phyloP scores from a whole-genome alignment of 1,139 yeast species.

The Candida buenavistaensis region DNA sequence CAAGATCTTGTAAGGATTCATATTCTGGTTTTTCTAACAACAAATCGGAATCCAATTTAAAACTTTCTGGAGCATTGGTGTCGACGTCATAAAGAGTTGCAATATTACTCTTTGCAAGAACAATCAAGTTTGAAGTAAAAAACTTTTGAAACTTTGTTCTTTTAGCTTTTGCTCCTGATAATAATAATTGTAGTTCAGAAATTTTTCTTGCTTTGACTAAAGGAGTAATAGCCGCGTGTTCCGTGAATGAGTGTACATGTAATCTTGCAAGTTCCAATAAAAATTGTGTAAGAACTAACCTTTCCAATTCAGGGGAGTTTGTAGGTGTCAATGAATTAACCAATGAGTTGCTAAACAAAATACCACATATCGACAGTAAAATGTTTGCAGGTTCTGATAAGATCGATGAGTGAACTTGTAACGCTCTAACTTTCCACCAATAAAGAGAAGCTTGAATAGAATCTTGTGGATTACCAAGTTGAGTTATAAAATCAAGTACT shows the following conservation, averaged over 20 bases:
- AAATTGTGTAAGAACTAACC: constrained; percentile 45
- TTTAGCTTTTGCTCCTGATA: constrained; percentile 88
- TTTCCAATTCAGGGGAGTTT: constrained; percentile 26
- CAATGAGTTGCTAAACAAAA: constrained; percentile 35
- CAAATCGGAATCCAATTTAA: constrained; percentile 72
- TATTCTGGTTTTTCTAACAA: constrained; percentile 72
- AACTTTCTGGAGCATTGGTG: constrained; percentile 46
- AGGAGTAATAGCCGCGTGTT: constrained; percentile 52
- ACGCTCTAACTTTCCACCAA: constrained; percentile 76
- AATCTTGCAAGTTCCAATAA: constrained; percentile 68
- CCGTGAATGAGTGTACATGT: constrained; percentile 61
- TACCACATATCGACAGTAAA: constrained; percentile 40
- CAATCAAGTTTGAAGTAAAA: constrained; percentile 72
- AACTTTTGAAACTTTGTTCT: constrained; percentile 80
- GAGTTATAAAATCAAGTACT: constrained; percentile 22
- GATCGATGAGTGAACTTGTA: constrained; percentile 61
- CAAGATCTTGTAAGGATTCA: constrained; percentile 59
- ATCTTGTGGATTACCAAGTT: constrained; percentile 20
- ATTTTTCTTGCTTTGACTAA: constrained; percentile 53
- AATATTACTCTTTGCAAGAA: constrained; percentile 65
- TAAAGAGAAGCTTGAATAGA: constrained; percentile 46
- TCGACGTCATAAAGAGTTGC: constrained; percentile 22
- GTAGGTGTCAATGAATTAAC: constrained; percentile 31
- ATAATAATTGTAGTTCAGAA: constrained; percentile 61
- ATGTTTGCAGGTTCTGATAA: constrained; percentile 58